Percentiles rank a stretch among this genome's conserved stretches.
Evolutionary conservation across 306 rosid species (phyloP).

Genomic region (Ochetophila trinervis): DNA sequence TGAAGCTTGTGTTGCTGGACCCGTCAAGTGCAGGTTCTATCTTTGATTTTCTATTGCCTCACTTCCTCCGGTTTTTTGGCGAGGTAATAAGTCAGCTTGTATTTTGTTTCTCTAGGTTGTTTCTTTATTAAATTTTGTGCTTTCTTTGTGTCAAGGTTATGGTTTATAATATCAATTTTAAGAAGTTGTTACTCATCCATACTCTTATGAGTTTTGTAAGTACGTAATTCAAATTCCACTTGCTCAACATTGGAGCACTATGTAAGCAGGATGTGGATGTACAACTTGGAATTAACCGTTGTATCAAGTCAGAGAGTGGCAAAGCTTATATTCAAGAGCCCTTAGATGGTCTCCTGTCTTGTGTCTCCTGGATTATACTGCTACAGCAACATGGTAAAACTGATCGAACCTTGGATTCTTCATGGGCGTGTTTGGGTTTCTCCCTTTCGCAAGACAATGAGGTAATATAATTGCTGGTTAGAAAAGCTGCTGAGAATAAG

Average conservation of each 20-base stretch:
- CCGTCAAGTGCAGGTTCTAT: constrained; percentile 28
- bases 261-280: constrained; percentile 27
- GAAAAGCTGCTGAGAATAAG: too few species aligned
- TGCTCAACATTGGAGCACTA: constrained; percentile 3
- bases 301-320: constrained; percentile 33
- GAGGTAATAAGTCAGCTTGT: constrained; percentile 27
- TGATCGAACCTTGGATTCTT: constrained; percentile 29
- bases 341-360: constrained; percentile 32
- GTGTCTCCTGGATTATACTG: constrained; percentile 40
- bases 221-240: not conserved
- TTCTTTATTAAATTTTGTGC: not conserved
- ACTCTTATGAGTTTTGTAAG: not conserved
- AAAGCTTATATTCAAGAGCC: constrained; percentile 36
- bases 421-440: constrained; percentile 40
- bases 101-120: not conserved
- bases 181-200: not conserved
- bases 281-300: constrained; percentile 26
- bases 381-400: constrained; percentile 31
- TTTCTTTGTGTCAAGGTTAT: not conserved
- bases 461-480: constrained; percentile 18
- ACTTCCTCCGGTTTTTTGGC: constrained; percentile 29
- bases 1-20: constrained; percentile 39
- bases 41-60: constrained; percentile 46
- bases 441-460: constrained; percentile 46
- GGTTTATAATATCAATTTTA: constrained; percentile 3